Evolutionary conservation across 1,139 yeast species (phyloP), one percentile per base, ranked within the genome.

Genomic region (Nadsonia starkeyi-henricii): DNA sequence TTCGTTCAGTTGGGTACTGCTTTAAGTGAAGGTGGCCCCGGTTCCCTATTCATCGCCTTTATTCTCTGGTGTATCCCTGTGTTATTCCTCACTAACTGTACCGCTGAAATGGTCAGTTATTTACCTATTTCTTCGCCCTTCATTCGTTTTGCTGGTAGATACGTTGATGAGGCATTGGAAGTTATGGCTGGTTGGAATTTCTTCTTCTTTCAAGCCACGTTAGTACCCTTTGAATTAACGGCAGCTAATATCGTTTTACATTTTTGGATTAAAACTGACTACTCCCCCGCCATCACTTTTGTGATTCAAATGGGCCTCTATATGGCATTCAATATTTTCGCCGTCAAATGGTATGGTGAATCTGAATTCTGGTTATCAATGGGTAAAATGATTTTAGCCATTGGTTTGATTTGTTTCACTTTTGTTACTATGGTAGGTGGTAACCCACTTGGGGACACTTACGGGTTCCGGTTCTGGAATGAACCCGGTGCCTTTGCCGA

Each of bases 371-470:
- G 89, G 89, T 66, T 84, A 33, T 78, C 89, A 3, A 69, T 85
- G 47, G 81, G 84, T 47, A 85, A 85, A 63, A 77, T 85, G 45
- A 55, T 83, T 1, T 68, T 85, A 45, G 84, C 86, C 48, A 63
- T 81, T 44, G 95, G 93, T 0, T 71, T 85, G 44, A 76, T 85
- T 54, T 58, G 79, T 36, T 85, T 83, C 66, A 81, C 91, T 0
- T 77, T 85, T 53, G 61, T 85, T 52, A 79, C 88, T 15, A 85
- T 85, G 95, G 75, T 81, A 50, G 95, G 95, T 20, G 95, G 93
- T 19, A 84, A 84, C 61, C 67, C 81, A 74, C 47, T 79, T 79
- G 41, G 89, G 76, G 44, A 81, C 76, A 56, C 79, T 78, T 43
- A 68, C 30, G 69, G 73, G 45, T 93, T 93, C 46, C 68, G 79